Conservation (phyloP, 1,284 basidiomycete genomes). For the Sutorius eximius region DNA sequence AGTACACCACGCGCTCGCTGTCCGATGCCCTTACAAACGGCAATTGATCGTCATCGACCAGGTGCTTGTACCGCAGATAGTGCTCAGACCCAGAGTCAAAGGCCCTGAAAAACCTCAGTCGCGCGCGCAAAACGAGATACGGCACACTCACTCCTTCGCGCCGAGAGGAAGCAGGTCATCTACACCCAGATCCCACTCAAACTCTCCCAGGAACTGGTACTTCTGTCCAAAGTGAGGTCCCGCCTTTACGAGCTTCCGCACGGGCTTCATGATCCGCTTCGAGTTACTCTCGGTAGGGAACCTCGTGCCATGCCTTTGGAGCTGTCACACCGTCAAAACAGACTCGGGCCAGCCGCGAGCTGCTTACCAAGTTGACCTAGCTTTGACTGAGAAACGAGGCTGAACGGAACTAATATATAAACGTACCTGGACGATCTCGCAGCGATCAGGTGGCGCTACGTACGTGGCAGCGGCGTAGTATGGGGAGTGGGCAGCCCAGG, state of each 20-base stretch:
- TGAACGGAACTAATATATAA: slow-evolving; percentile 24
- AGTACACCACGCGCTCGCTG: slow-evolving; percentile 61
- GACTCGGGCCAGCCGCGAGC: not conserved
- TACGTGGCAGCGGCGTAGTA: slow-evolving; percentile 55
- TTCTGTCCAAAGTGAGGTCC: slow-evolving; percentile 44
- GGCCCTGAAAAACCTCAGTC: slow-evolving; percentile 40
- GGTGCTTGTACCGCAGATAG: slow-evolving; percentile 51
- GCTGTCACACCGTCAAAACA: slow-evolving; percentile 40
- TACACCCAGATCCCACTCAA: slow-evolving; percentile 59
- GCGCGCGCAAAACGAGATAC: not conserved
- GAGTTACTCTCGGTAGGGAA: slow-evolving; percentile 65
- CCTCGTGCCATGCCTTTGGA: slow-evolving; percentile 83
- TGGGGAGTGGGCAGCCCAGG: slow-evolving; percentile 63
- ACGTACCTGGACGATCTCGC: slow-evolving; percentile 53
- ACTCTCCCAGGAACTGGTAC: slow-evolving; percentile 62
- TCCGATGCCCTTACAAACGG: slow-evolving; percentile 71
- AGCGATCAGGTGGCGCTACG: slow-evolving; percentile 44
- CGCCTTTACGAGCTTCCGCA: slow-evolving; percentile 54
- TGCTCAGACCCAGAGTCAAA: slow-evolving; percentile 48
- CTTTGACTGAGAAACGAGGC: not conserved
- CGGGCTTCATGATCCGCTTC: slow-evolving; percentile 45
- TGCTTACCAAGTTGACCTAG: slow-evolving; percentile 63
- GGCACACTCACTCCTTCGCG: slow-evolving; percentile 57
- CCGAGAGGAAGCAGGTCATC: slow-evolving; percentile 71
- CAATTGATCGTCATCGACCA: slow-evolving; percentile 45